phyloP scores from a whole-genome alignment of 441 rosid species.

The Pelargonium exstipulatum region DNA sequence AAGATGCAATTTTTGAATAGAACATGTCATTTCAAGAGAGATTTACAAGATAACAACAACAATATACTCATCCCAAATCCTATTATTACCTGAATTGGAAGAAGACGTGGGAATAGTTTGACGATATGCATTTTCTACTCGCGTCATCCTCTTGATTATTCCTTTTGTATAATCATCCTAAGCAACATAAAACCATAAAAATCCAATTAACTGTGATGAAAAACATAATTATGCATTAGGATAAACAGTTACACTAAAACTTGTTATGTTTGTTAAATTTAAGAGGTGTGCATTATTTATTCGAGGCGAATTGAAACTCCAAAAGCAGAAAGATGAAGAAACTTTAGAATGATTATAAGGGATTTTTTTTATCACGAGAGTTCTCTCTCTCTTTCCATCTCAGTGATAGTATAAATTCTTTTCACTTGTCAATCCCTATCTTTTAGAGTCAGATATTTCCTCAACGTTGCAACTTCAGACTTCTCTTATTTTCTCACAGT shows the following conservation, averaged over 20 bases:
- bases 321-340: neutral
- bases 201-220: neutral
- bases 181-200: neutral
- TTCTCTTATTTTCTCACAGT: too few relatives aligned
- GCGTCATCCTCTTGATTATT: neutral
- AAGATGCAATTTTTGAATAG: neutral
- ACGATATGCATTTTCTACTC: too few relatives aligned
- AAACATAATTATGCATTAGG: neutral
- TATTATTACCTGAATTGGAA: neutral
- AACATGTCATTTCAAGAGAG: neutral
- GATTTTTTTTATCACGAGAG: too few relatives aligned
- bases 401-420: too few relatives aligned
- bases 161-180: constrained; percentile 5
- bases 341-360: neutral
- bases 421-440: too few relatives aligned
- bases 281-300: neutral
- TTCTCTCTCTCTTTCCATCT: too few relatives aligned
- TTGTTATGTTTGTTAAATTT: neutral
- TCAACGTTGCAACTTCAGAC: too few relatives aligned
- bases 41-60: neutral
- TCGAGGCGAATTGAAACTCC: neutral
- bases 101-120: neutral
- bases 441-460: too few relatives aligned
- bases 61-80: neutral
- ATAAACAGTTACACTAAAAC: neutral